A percentile compares a stretch with the other conserved stretches of the same genome.
These are phyloP conservation scores for Suillus discolor DNA, from an alignment of 768 basidiomycete genomes.

Conservation along the genomic window DNA sequence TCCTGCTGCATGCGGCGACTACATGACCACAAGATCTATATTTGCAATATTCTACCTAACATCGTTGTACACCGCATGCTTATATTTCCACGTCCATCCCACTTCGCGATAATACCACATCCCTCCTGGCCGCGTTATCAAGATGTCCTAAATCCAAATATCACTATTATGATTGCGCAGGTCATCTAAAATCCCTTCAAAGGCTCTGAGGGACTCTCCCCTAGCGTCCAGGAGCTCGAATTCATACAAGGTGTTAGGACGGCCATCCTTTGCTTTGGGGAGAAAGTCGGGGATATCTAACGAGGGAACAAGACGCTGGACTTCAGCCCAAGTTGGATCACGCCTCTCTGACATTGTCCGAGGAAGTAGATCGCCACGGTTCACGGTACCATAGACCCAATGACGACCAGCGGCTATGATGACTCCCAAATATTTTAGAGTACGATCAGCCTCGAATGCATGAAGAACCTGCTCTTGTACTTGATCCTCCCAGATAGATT, in stretches of 20 bases:
- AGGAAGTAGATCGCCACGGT: background rate
- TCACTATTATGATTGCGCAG: slow-evolving; percentile 1
- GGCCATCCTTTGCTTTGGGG: too few species aligned
- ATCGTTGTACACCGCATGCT: background rate
- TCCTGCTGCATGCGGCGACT: too few species aligned
- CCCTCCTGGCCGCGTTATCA: background rate
- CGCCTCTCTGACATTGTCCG: background rate
- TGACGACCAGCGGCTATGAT: slow-evolving; percentile 6
- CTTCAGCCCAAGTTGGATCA: background rate
- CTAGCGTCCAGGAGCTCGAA: background rate
- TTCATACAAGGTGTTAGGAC: too few species aligned
- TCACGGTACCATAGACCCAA: background rate
- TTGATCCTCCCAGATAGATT: background rate
- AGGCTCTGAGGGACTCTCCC: background rate
- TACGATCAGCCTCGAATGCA: background rate
- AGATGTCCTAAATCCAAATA: background rate
- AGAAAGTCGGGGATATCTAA: background rate
- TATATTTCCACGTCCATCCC: background rate
- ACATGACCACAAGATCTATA: background rate
- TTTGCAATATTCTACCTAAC: background rate
- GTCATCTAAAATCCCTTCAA: background rate
- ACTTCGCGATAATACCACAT: background rate
- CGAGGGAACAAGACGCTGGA: background rate
- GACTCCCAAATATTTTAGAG: slow-evolving; percentile 2
- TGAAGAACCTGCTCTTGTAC: background rate